These are phyloP conservation scores for Cyberlindnera suaveolens DNA, from an alignment of 805 yeast genomes.

Conservation along the genomic window DNA sequence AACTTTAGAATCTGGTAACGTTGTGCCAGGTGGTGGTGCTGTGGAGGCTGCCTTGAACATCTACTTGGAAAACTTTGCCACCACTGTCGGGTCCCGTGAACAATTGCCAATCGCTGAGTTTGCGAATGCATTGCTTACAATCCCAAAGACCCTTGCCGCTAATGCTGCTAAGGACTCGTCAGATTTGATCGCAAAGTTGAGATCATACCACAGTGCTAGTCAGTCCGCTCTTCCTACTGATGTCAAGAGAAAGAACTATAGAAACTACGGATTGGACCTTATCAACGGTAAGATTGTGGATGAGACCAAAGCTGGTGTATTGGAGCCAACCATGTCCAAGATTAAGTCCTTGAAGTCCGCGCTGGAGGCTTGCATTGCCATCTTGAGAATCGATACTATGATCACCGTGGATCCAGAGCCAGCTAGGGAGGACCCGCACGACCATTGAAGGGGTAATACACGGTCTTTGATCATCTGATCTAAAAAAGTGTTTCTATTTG, in stretches of 20 bases:
- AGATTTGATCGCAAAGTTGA: constrained; percentile 88
- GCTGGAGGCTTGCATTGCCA: constrained; percentile 96
- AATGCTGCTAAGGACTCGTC: constrained; percentile 97
- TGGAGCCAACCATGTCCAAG: constrained; percentile 93
- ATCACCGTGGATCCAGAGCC: constrained; percentile 96
- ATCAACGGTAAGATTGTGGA: constrained; percentile 89
- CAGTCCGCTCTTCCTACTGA: constrained; percentile 85
- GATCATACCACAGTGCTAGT: constrained; percentile 94
- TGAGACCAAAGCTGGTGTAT: constrained; percentile 76
- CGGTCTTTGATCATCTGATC: too few relatives aligned
- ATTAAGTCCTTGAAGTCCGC: constrained; percentile 92
- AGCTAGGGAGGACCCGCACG: constrained; percentile 84
- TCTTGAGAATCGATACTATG: constrained; percentile 96
- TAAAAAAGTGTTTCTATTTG: too few relatives aligned
- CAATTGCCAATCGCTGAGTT: constrained; percentile 98
- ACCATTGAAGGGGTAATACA: constrained; percentile 8
- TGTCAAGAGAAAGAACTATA: constrained; percentile 75
- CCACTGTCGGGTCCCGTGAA: constrained; percentile 95
- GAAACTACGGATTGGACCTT: constrained; percentile 88
- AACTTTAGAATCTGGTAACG: constrained; percentile 86
- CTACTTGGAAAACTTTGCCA: constrained; percentile 93
- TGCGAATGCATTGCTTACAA: constrained; percentile 81
- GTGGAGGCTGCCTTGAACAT: constrained; percentile 95
- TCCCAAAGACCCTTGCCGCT: constrained; percentile 94
- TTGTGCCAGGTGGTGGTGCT: constrained; percentile 99